These are phyloP conservation scores for Aspergillus aculeatinus DNA, from an alignment of 2,329 filamentous ascomycete genomes.

Conservation along the genomic window DNA sequence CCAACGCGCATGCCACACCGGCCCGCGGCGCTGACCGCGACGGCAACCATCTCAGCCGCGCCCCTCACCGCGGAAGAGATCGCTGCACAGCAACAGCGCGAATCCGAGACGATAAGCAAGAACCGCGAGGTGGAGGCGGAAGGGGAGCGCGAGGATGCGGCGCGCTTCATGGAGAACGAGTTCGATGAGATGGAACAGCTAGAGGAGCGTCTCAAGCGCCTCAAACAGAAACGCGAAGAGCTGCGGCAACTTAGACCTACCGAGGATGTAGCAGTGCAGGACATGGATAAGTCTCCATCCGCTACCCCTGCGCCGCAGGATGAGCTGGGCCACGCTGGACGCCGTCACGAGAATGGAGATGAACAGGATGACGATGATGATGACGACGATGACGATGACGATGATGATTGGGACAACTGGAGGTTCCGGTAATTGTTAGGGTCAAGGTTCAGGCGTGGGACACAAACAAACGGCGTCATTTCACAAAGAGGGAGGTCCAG, in stretches of 20 bases:
- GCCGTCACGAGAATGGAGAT: constrained; percentile 45
- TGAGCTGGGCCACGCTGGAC: constrained; percentile 37
- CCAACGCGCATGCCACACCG: constrained; percentile 36
- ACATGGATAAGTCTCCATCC: constrained; percentile 28
- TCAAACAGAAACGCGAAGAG: constrained; percentile 71
- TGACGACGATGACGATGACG: constrained; percentile 55
- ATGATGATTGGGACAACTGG: constrained; percentile 48
- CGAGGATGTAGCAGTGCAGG: constrained; percentile 27
- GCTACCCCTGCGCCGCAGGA: constrained; percentile 25
- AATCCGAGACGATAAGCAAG: constrained; percentile 42
- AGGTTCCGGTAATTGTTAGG: constrained; percentile 33
- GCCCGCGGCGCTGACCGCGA: constrained; percentile 32
- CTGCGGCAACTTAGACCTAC: constrained; percentile 49
- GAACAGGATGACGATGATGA: constrained; percentile 31
- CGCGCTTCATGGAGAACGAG: constrained; percentile 69
- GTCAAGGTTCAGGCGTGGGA: constrained; percentile 19
- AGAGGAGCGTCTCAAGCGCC: constrained; percentile 65
- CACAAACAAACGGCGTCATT: constrained; percentile 23
- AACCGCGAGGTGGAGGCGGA: constrained; percentile 56
- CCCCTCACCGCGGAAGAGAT: constrained; percentile 65
- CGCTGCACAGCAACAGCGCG: constrained; percentile 53
- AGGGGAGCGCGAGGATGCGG: constrained; percentile 74
- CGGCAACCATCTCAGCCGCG: constrained; percentile 67
- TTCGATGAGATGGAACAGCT: constrained; percentile 81
- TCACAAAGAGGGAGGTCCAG: constrained; percentile 25